Base-by-base conservation (phyloP, 2,329 filamentous ascomycete species). In the Trichoderma lentiforme region DNA sequence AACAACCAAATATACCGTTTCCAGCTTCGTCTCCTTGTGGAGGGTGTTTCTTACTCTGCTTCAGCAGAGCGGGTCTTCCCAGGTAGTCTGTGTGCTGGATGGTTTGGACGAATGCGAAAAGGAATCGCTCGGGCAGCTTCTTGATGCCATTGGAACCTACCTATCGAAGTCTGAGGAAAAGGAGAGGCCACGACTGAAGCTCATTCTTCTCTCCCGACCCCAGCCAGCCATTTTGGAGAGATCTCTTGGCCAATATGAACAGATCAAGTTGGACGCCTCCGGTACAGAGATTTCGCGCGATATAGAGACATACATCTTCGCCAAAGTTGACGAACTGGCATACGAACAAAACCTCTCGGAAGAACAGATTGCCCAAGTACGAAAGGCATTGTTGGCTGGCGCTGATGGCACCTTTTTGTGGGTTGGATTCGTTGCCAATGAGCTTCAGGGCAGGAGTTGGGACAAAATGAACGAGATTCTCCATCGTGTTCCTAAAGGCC, bases 361-460 rank as follows among this genome's bases (percentile, higher is more conserved):
- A 57, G 47, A 57, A 28, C 56, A 21, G 47, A 32, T 39, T 36
- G 21, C 47, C 8, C 21, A 28, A 66, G 47, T 66, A n/a, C 47
- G n/a, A 28, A 15, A 28, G 8, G 47, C 63, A 15, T 39, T 66
- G 21, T 39, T 56, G 63, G 63, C 47, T 57, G 63, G 63, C 30
- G 63, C 63, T 39, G 63, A 66, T 66, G 63, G 63, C 2, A 66
- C 63, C 15, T 66, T 66, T 66, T 39, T 66, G 47, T 66, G 63
- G 63, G 63, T 66, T 66, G 63, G 63, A 57, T 66, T 66, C 14
- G 63, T 66, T 57, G 63, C 63, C 47, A 66, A 66, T 57, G 63
- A 66, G 63, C 63, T 66, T 56, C 63, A 66, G 63, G 63, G 63
- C 47, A 66, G 63, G 47, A 66, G 63, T n/a, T 66, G 63, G 63